Conservation (phyloP, 371 early-diverging fungal species). For the Syncephalastrum racemosum region DNA sequence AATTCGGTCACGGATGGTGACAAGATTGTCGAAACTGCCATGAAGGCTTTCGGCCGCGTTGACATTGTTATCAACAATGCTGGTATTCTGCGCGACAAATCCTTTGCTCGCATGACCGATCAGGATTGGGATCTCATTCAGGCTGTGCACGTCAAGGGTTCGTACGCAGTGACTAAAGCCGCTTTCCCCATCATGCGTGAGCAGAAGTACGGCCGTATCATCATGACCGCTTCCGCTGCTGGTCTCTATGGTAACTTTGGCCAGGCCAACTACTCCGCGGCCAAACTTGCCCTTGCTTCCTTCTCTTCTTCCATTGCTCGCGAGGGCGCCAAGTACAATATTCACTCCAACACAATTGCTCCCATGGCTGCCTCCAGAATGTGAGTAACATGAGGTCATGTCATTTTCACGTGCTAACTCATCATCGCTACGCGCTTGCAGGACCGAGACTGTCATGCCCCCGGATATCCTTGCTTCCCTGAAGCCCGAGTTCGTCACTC, state of each 20-base stretch:
- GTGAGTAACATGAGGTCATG: slow-evolving; percentile 31
- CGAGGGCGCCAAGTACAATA: slow-evolving; percentile 94
- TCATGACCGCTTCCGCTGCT: slow-evolving; percentile 90
- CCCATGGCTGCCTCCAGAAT: slow-evolving; percentile 97
- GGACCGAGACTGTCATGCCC: slow-evolving; percentile 92
- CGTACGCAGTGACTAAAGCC: slow-evolving; percentile 94
- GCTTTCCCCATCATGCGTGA: slow-evolving; percentile 96
- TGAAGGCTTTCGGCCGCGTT: slow-evolving; percentile 93
- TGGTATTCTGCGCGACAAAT: slow-evolving; percentile 95
- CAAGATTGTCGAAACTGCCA: slow-evolving; percentile 94
- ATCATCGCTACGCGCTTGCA: slow-evolving; percentile 9
- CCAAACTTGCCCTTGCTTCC: slow-evolving; percentile 92
- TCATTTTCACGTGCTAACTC: slow-evolving; percentile 6
- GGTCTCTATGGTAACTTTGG: slow-evolving; percentile 99
- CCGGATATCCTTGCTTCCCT: slow-evolving; percentile 89
- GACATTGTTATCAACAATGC: slow-evolving; percentile 98
- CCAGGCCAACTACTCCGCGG: slow-evolving; percentile 94
- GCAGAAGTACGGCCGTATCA: slow-evolving; percentile 90
- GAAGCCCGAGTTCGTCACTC: slow-evolving; percentile 96
- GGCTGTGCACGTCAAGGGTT: slow-evolving; percentile 91
- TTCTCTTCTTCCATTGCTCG: slow-evolving; percentile 89
- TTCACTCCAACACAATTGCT: slow-evolving; percentile 92
- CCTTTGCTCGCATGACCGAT: slow-evolving; percentile 94
- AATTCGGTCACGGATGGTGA: slow-evolving; percentile 96
- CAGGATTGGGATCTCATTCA: slow-evolving; percentile 95